These are phyloP conservation scores for Thermochaetoides dissita DNA, from an alignment of 2,329 filamentous ascomycete species.

Conservation along the genomic window DNA sequence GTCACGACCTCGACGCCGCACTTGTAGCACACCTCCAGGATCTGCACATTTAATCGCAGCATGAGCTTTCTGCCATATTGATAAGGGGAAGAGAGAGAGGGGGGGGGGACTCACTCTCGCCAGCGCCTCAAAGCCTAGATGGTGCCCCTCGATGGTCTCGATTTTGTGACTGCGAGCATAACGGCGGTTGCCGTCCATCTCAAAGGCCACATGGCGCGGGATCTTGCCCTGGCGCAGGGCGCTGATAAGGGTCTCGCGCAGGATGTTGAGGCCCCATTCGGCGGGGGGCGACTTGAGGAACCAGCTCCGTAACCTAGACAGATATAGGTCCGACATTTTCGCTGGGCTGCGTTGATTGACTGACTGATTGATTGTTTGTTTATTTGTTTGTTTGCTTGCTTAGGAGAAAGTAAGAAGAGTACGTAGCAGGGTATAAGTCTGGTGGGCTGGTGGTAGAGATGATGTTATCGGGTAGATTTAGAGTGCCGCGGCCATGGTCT, in stretches of 20 bases:
- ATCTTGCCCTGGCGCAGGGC: conserved; percentile 81
- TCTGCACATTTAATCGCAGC: conserved; percentile 30
- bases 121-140: conserved; percentile 87
- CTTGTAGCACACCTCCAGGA: conserved; percentile 96
- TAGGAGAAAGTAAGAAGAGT: too few species aligned
- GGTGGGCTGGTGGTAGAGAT: too few species aligned
- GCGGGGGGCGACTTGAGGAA: conserved; percentile 76
- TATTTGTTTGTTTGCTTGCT: too few species aligned
- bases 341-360: background rate
- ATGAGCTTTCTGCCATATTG: background rate
- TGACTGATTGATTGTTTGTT: too few species aligned
- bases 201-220: conserved; percentile 93
- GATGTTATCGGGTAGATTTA: too few species aligned
- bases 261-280: conserved; percentile 69
- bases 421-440: too few species aligned
- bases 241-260: conserved; percentile 76
- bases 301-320: conserved; percentile 45
- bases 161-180: conserved; percentile 85
- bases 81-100: background rate
- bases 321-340: conserved; percentile 40
- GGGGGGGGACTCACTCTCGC: conserved; percentile 50
- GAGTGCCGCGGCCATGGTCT: too few species aligned
- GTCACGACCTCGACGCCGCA: conserved; percentile 93
- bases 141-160: conserved; percentile 92
- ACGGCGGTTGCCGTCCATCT: conserved; percentile 95